Conservation (phyloP, 2,329 filamentous ascomycete genomes). For the Colletotrichum sp. region DNA sequence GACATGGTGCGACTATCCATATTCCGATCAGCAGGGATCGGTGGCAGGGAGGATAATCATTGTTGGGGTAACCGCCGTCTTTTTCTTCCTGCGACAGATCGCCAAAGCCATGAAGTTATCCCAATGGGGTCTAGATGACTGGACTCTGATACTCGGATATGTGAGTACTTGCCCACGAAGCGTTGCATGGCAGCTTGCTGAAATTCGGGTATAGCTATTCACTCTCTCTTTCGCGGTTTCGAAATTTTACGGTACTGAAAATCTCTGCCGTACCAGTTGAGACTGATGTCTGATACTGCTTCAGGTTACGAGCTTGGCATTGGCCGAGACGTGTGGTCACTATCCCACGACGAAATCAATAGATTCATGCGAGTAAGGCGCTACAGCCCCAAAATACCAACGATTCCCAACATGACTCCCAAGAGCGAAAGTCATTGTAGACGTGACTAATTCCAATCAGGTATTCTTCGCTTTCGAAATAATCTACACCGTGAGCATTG, state of each 20-base stretch:
- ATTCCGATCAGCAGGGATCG: neutral
- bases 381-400: fast-evolving
- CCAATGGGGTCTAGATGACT: slow-evolving; percentile 4
- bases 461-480: slow-evolving; percentile 13
- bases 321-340: neutral
- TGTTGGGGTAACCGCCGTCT: neutral
- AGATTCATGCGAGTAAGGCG: neutral
- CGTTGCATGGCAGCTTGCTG: neutral
- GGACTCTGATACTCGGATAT: slow-evolving; percentile 1
- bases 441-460: neutral
- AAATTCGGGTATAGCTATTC: neutral
- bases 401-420: neutral
- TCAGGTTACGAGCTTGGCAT: slow-evolving; percentile 1
- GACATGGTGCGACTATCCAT: neutral
- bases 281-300: neutral
- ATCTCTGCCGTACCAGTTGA: neutral
- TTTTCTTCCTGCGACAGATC: neutral
- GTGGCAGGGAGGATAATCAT: neutral
- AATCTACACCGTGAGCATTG: slow-evolving; percentile 32
- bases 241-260: neutral
- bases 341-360: neutral
- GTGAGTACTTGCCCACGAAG: neutral
- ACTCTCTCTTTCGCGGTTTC: slow-evolving; percentile 2
- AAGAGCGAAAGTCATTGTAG: neutral
- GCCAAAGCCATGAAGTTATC: slow-evolving; percentile 1